Conservation (phyloP, 768 basidiomycete species). For the Stropharia rugosoannulata region DNA sequence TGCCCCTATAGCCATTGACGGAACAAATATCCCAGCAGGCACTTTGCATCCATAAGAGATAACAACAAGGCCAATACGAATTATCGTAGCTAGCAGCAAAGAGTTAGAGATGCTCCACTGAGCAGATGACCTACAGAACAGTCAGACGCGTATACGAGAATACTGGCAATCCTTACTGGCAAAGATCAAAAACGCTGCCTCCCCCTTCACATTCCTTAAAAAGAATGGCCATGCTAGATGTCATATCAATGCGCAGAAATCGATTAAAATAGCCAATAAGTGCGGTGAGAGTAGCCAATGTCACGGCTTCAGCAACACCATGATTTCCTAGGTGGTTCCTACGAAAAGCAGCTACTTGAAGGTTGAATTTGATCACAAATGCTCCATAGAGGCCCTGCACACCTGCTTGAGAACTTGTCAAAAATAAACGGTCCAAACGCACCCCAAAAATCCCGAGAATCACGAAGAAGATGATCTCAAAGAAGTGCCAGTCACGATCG, state of each 20-base stretch:
- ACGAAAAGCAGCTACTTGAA: slow-evolving; percentile 93
- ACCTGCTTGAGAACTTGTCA: slow-evolving; percentile 3
- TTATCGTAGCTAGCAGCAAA: slow-evolving; percentile 85
- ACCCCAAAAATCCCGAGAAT: slow-evolving; percentile 96
- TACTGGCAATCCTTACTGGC: slow-evolving; percentile 70
- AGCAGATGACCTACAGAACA: slow-evolving; percentile 60
- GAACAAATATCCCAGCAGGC: slow-evolving; percentile 97
- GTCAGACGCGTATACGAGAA: neutral
- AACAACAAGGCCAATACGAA: slow-evolving; percentile 84
- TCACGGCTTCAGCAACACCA: slow-evolving; percentile 87
- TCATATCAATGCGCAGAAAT: slow-evolving; percentile 97
- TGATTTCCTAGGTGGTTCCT: slow-evolving; percentile 84
- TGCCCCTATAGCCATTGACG: slow-evolving; percentile 98
- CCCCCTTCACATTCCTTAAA: slow-evolving; percentile 97
- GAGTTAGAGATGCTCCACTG: slow-evolving; percentile 98
- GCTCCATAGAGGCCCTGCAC: slow-evolving; percentile 93
- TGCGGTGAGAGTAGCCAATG: slow-evolving; percentile 84
- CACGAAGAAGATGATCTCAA: slow-evolving; percentile 96
- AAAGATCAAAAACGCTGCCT: slow-evolving; percentile 83
- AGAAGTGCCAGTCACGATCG: slow-evolving; percentile 98
- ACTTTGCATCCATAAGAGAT: slow-evolving; percentile 96
- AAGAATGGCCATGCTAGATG: slow-evolving; percentile 90
- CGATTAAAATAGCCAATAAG: slow-evolving; percentile 93
- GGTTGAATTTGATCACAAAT: slow-evolving; percentile 94
- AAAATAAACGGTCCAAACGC: slow-evolving; percentile 21